Percentiles rank a stretch among this genome's conserved stretches.
Conservation (phyloP, 2,329 filamentous ascomycete genomes). For the Alternaria incomplexa region DNA sequence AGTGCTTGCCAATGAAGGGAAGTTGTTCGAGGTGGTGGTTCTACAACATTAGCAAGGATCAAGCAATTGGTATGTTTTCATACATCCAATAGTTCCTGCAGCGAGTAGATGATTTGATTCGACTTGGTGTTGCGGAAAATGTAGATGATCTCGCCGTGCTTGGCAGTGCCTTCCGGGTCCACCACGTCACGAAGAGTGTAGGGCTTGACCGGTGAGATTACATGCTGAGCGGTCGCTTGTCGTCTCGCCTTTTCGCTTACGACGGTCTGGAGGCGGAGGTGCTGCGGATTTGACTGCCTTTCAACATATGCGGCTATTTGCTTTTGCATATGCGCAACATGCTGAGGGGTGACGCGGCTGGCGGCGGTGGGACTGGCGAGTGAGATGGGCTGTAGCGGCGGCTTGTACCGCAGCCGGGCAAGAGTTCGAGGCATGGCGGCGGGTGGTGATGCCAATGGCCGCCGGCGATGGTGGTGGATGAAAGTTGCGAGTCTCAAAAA, state of each 20-base stretch:
- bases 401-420: constrained; percentile 32
- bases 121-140: constrained; percentile 67
- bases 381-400: constrained; percentile 23
- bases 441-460: constrained; percentile 13
- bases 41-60: constrained; percentile 27
- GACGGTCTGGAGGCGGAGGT: constrained; percentile 30
- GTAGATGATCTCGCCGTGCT: constrained; percentile 66
- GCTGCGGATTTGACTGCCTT: constrained; percentile 33
- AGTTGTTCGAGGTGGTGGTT: constrained; percentile 64
- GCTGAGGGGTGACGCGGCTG: not conserved
- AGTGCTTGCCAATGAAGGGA: constrained; percentile 69
- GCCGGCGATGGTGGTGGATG: not conserved
- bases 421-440: constrained; percentile 41
- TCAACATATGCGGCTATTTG: constrained; percentile 27
- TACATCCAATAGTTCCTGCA: constrained; percentile 63
- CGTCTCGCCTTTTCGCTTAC: constrained; percentile 33
- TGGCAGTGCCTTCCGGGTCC: constrained; percentile 27
- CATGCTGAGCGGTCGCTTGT: constrained; percentile 21
- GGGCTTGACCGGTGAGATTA: constrained; percentile 25
- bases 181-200: constrained; percentile 51
- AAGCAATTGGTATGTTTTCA: constrained; percentile 13
- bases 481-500: constrained; percentile 15
- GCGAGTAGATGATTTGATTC: constrained; percentile 69
- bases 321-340: constrained; percentile 4
- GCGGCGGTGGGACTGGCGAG: constrained; percentile 17